Base-by-base conservation (phyloP, 192 early-diverging fungal species). In the Coemansia furcata region DNA sequence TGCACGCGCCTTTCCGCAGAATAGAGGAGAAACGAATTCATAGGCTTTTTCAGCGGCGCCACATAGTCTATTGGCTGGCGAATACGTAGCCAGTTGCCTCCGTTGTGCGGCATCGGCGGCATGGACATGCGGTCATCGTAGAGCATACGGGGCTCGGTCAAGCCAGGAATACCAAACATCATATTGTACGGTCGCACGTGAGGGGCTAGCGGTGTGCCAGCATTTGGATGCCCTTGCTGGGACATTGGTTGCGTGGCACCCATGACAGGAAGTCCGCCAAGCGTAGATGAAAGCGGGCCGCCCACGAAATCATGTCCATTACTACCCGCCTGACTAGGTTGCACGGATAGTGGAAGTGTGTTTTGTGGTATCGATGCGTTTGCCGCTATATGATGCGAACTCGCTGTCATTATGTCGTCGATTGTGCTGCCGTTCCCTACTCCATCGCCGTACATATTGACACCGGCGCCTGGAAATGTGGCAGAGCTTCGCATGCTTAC, bases 21-120 rank as follows among this genome's bases (percentile, higher is more conserved):
- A 58, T 85, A 90, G 5, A 90, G 76, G 60, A 90, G 65, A 59
- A 90, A 90, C 1, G 89, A 87, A 65, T 89, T 90, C 82, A 87
- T 84, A 3, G 89, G 89, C 46, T 87, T 73, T 50, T 90, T 90
- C 10, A 85, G 77, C n/a, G 80, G 80, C 7, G 80, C 76, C 10
- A 82, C 80, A 17, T 77, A 77, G 66, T 82, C 80, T 36, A 82
- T 82, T 10, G 80, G 80, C 66, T 82, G 80, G 17, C 76, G 60
- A 40, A 82, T 77, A 7, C 72, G 67, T 23, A 77, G 63, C 80
- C 80, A 82, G 57, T 69, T 76, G 1, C 72, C 72, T 26, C 67
- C 62, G 5, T 59, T 65, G 63, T 72, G 71, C 19, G 60, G 60
- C 54, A 78, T 42, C 4, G 65, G 72, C 30, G 78, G 72, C 50